Evolutionary conservation across 2,329 filamentous ascomycete species (phyloP), one percentile per base, ranked within the genome.

Genomic region (Sarocladiaceae sp.): DNA sequence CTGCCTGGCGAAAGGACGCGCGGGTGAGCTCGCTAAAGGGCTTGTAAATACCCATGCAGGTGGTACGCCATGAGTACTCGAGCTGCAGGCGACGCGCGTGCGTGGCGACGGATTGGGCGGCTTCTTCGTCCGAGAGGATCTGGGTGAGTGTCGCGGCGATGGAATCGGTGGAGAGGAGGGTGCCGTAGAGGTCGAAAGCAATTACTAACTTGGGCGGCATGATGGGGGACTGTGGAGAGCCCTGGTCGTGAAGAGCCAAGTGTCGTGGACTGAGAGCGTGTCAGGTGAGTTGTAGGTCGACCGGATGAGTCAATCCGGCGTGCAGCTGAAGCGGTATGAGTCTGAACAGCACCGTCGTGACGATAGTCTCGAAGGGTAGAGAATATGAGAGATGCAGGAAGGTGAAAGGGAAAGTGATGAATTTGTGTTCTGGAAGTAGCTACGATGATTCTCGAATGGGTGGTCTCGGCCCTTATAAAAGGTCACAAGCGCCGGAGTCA

Each of bases 131-230:
- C 53, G 80, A 80, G 45, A 80, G 61, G 40, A 43, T 43, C 24
- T 65, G 61, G 13, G 72, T 71, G 11, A 89, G 65, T 47, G 80
- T 69, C 27, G 70, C 63, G 6, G 74, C 72, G 49, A 88, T 85
- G 23, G 80, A 85, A 33, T 79, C 76, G 2, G 84, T 87, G 9
- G 82, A 86, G 5, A 89, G 69, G 9, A 90, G 63, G 2, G 84
- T 89, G 44, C 83, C 85, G 60, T 88, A 89, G 2, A 86, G 69
- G 55, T 90, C 85, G 50, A 90, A 88, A 1, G 82, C 84, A 44
- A 89, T 69, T 37, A 82, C 63, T 13, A 58, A 65, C 34, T 61
- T 49, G 18, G 49, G 40, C 27, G 40, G 23, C 29, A 32, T 33
- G 19, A 23, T 13, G 9, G 9, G 26, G 26, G 27, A 32, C 18